Base-by-base conservation (phyloP, 768 basidiomycete genomes). In the Wakefieldia striispora region DNA sequence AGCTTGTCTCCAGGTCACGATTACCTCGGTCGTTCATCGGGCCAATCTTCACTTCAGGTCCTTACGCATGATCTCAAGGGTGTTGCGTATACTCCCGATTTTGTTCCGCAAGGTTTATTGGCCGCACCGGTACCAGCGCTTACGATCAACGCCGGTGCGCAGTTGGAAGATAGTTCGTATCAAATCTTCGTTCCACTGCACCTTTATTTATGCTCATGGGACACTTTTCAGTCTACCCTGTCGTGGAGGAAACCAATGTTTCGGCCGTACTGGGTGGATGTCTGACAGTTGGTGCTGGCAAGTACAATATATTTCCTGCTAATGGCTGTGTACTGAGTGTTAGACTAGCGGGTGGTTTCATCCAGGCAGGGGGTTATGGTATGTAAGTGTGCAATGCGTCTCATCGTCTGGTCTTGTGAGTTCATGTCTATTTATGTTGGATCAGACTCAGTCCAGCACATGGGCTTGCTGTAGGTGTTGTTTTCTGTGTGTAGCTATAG, bases 361-460 rank as follows among this genome's bases (percentile, higher is more conserved):
- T 77, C 4, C 68, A 71, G 47, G 80, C 80, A 23, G 79, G 76
- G 9, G 79, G 80, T 6, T 74, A 78, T 45, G 68, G 75, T 42
- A 55, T 65, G 39, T n/a, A n/a, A n/a, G n/a, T n/a, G n/a, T n/a
- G n/a, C n/a, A n/a, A n/a, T n/a, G n/a, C n/a, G n/a, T n/a, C n/a
- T n/a, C n/a, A n/a, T n/a, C n/a, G n/a, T n/a, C n/a, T n/a, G n/a
- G n/a, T n/a, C n/a, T n/a, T n/a, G n/a, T 63, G 41, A 50, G 49
- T 20, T 3, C 13, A 21, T 5, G 21, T 23, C 16, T 12, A 4
- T 29, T 12, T 12, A 8, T 3, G 20, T 13, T 5, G 6, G 0
- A 35, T n/a, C 10, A 63, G 62, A n/a, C 37, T 79, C 6, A 61
- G 75, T 4, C 69, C 76, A 12, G 54, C 50, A 6, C 68, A 72